Percentiles rank a stretch among this genome's conserved stretches.
These are phyloP conservation scores for Erodium maritimum DNA, from an alignment of 345 rosid species.

Conservation along the genomic window DNA sequence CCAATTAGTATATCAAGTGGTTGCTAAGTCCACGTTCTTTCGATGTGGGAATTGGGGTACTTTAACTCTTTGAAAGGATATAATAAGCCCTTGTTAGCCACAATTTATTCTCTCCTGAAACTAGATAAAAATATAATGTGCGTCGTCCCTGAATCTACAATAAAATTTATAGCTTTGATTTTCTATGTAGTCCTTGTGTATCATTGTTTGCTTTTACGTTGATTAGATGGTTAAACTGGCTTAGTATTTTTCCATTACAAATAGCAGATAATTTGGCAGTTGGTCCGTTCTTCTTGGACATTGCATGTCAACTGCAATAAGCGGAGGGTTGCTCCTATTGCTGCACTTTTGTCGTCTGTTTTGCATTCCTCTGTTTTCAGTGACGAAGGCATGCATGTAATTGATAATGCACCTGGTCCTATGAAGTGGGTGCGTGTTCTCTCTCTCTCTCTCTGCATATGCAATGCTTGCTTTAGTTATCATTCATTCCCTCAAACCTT, in stretches of 20 bases:
- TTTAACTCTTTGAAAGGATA: no score
- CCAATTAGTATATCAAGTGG: no score
- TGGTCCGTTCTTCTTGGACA: conserved; percentile 84
- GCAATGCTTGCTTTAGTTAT: not conserved
- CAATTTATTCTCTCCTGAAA: not conserved
- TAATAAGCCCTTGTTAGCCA: not conserved
- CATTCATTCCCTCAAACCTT: not conserved
- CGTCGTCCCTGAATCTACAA: not conserved
- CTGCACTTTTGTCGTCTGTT: conserved; percentile 79
- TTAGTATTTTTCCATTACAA: not conserved
- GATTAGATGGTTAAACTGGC: not conserved
- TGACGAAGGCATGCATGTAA: conserved; percentile 55
- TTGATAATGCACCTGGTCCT: conserved; percentile 49
- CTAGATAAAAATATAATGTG: not conserved
- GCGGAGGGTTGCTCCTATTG: conserved; percentile 84
- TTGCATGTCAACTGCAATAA: conserved; percentile 80
- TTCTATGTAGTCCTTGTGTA: not conserved
- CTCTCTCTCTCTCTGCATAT: conserved; percentile 5
- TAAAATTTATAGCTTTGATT: not conserved
- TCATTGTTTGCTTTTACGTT: not conserved
- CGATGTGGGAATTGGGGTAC: no score
- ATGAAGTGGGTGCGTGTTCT: conserved; percentile 69
- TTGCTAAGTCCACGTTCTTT: no score
- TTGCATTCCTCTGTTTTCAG: conserved; percentile 64
- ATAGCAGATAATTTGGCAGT: conserved; percentile 82